Evolutionary conservation across 164 flowering plant genomes (phyloP), one percentile per base, ranked within the genome.

Genomic region (Cinnamomum chago): DNA sequence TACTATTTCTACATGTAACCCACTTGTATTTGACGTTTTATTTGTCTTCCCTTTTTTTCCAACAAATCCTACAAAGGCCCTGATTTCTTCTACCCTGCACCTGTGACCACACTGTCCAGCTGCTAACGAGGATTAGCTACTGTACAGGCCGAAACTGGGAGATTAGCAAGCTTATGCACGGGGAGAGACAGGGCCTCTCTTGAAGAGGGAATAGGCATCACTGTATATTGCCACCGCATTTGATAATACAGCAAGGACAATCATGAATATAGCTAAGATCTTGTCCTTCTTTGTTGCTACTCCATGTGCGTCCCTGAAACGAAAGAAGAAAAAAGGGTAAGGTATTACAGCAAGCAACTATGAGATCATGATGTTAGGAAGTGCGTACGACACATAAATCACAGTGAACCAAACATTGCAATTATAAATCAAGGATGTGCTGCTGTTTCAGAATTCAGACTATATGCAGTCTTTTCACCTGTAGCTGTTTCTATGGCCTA

Each of bases 241-340:
- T 30, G 98, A 86, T 73, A 90, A 84, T 35, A 90, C 95, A 23
- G 98, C 96, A 62, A 95, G 89, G 11, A 85, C 86, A 51, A 95
- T 90, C 97, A 95, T 93, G 83, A 89, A 83, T 9, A 90, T 60
- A 25, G 85, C 68, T 64, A 93, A 72, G 65, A 83, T 75, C 84
- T 86, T 95, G 88, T 95, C 96, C 83, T 76, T 90, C 84, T 77
- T 88, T 22, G 93, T 95, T 68, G 97, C 93, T 67, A 93, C 85
- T 67, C 85, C 81, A 77, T 89, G 85, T 25, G 74, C 80, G 72
- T 95, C 94, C 92, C 98, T 94, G 87, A 71, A 82, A 79, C 22
- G 25, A 11, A 50, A 24, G n/a, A 33, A 65, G 24, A 50, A 3
- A 64, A 62, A 62, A 30, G 17, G 40, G 13, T 14, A 27, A 28